A percentile compares a stretch with the other conserved stretches of the same genome.
These are phyloP conservation scores for Osmanthus fragrans DNA, from an alignment of 257 asterid species.

Conservation along the genomic window DNA sequence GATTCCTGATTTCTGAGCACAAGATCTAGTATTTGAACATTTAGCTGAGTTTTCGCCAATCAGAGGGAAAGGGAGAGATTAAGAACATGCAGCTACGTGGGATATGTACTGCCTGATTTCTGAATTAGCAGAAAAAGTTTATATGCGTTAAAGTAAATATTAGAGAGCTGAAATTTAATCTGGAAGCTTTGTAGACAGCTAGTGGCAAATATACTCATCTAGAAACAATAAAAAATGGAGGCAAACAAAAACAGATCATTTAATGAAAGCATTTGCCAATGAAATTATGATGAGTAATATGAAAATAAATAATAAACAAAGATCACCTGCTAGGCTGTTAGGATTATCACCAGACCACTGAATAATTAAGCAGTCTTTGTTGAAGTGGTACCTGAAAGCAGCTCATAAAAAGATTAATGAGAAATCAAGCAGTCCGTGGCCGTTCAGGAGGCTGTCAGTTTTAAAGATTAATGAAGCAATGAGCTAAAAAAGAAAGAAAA, in stretches of 20 bases:
- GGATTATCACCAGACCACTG: conserved; percentile 99
- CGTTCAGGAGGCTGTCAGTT: neutral
- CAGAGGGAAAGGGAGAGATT: neutral
- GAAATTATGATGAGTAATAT: conserved; percentile 6
- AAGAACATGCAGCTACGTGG: no score
- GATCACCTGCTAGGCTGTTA: conserved; percentile 89
- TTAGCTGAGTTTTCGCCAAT: no score
- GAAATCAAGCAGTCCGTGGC: neutral
- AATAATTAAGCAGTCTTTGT: conserved; percentile 65
- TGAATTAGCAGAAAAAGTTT: no score
- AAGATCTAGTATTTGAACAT: neutral
- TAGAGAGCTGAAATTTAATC: no score
- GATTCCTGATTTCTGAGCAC: neutral
- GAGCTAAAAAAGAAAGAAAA: neutral
- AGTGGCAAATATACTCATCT: neutral
- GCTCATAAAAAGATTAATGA: conserved; percentile 22
- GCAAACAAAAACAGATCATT: neutral
- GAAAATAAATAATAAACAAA: neutral
- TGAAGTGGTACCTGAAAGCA: conserved; percentile 72
- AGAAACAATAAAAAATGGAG: neutral
- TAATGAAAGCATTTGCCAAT: neutral
- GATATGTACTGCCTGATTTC: no score
- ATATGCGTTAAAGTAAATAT: no score
- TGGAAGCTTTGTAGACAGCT: neutral
- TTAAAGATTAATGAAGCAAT: neutral